Evolutionary conservation across 192 early-diverging fungal genomes (phyloP).

Genomic region (Spinellus fusiger): DNA sequence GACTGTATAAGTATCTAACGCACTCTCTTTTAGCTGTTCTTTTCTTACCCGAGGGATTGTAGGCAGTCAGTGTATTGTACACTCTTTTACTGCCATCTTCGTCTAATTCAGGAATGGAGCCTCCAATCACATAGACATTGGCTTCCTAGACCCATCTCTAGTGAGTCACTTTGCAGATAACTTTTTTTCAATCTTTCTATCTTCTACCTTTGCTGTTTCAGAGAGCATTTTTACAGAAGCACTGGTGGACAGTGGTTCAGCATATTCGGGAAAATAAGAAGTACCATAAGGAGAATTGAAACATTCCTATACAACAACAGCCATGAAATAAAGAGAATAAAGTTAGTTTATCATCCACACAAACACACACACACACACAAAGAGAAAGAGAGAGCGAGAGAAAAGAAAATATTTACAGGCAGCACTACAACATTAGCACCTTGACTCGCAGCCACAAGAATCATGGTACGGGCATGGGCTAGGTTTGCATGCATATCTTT

Average conservation of each 20-base stretch:
- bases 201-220: constrained; percentile 65
- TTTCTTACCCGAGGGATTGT: constrained; percentile 40
- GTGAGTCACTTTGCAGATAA: not conserved
- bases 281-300: constrained; percentile 99
- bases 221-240: constrained; percentile 69
- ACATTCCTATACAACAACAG: constrained; percentile 64
- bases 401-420: constrained; percentile 49
- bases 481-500: constrained; percentile 84
- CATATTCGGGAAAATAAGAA: constrained; percentile 83
- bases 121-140: constrained; percentile 79
- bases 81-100: constrained; percentile 45
- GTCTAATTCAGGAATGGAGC: constrained; percentile 85
- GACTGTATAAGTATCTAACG: not conserved
- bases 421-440: constrained; percentile 91
- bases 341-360: not conserved
- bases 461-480: constrained; percentile 61
- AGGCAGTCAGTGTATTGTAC: constrained; percentile 83
- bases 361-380: too few species aligned
- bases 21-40: not conserved
- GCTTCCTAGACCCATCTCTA: constrained; percentile 46
- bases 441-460: constrained; percentile 75
- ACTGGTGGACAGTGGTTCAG: constrained; percentile 73
- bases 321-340: not conserved
- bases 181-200: not conserved
- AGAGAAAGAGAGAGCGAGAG: not conserved